phyloP scores from a whole-genome alignment of 75 land plant genomes.

The Pseudotsuga menziesii region DNA sequence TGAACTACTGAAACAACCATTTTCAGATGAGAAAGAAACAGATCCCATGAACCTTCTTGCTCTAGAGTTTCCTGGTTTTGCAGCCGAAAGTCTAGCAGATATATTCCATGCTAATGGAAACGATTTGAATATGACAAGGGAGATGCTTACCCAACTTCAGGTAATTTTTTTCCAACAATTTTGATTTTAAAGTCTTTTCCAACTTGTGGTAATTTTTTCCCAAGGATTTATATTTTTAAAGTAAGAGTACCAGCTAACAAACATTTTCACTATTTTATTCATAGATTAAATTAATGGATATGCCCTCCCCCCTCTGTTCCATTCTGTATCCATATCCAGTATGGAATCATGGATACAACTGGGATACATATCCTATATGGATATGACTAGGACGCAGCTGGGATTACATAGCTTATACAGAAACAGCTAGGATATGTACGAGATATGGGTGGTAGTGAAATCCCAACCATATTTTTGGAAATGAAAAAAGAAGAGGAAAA shows the following conservation, averaged over 20 bases:
- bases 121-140: slow-evolving; percentile 30
- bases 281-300: slow-evolving; percentile 12
- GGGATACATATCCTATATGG: too few species aligned
- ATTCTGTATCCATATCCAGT: too few species aligned
- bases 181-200: background rate
- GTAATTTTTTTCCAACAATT: background rate
- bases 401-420: too few species aligned
- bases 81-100: slow-evolving; percentile 27
- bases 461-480: too few species aligned
- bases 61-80: slow-evolving; percentile 36
- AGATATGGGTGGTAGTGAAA: too few species aligned
- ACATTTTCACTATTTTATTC: background rate
- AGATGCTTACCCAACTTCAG: slow-evolving; percentile 40
- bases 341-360: too few species aligned
- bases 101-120: slow-evolving; percentile 32
- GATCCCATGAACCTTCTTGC: slow-evolving; percentile 24
- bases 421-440: too few species aligned
- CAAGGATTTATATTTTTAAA: too few species aligned
- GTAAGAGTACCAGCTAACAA: background rate
- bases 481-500: too few species aligned
- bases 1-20: background rate
- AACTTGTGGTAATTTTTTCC: too few species aligned
- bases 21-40: slow-evolving; percentile 6
- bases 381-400: too few species aligned
- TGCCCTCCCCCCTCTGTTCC: background rate